Base-by-base conservation (phyloP, 495 filamentous ascomycete genomes). In the Penicillium verhagenii region DNA sequence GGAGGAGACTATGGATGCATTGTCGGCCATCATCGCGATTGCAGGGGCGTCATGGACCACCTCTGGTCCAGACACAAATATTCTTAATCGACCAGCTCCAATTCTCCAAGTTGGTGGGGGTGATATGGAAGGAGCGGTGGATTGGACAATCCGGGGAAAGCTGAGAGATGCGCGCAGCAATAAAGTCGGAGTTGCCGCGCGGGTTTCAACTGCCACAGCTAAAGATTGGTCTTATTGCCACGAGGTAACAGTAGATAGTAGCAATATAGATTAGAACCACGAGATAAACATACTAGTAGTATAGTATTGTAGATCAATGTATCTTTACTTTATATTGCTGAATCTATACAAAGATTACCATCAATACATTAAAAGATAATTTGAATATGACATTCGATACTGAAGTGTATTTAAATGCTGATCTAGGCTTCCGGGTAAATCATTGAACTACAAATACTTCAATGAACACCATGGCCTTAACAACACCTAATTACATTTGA, bases 21-120 rank as follows among this genome's bases (percentile, higher is more conserved):
- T 72, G 55, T 77, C 75, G 56, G 64, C 67, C 65, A 73, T 73
- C 56, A 68, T 72, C 47, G 42, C 25, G 51, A 54, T 33, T 45
- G 39, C 38, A 33, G 42, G 26, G 21, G 48, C 54, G 43, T 51
- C 58, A 65, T 67, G 59, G 47, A 56, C 51, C 47, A n/a, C n/a
- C 50, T 28, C 21, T 16, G 24, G 14, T 8, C 14, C 21, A 46
- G 21, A 46, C 23, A 18, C n/a, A 3, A 23, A 18, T 50, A 31
- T 42, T 31, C 21, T 31, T 21, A 47, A 38, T 50, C 38, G 48
- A 23, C 26, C 47, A 21, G 52, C 26, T 51, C 31, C n/a, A 26
- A 5, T 13, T 33, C 13, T 37, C 26, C 11, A 50, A 50, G 46
- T 10, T n/a, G 20, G 9, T 11, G 3, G 23, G 18, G 40, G 21